These are phyloP conservation scores for Trametes pubescens DNA, from an alignment of 1,284 basidiomycete species.

Conservation along the genomic window DNA sequence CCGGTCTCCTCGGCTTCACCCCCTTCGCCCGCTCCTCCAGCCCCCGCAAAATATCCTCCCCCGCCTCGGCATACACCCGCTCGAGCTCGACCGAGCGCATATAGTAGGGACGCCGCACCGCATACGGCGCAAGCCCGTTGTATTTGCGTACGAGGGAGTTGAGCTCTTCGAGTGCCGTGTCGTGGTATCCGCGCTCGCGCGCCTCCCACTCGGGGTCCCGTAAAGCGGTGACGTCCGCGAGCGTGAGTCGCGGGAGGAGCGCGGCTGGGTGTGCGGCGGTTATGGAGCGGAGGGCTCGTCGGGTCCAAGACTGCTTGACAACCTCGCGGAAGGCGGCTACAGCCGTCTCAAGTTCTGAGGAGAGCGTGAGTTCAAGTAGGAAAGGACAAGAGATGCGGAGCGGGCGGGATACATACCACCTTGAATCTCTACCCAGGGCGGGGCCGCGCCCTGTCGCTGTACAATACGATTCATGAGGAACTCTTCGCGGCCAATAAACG, in stretches of 20 bases:
- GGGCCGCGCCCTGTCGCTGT: constrained; percentile 83
- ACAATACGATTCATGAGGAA: constrained; percentile 92
- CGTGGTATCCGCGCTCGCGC: constrained; percentile 76
- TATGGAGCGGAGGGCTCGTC: constrained; percentile 69
- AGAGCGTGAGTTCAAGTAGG: not conserved
- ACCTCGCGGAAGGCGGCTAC: constrained; percentile 69
- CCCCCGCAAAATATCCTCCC: constrained; percentile 58
- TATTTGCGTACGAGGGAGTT: constrained; percentile 82
- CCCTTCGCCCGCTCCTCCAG: constrained; percentile 43
- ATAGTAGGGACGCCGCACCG: constrained; percentile 71
- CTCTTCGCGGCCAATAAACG: constrained; percentile 81
- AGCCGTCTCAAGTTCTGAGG: constrained; percentile 61
- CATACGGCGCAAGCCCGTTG: constrained; percentile 81
- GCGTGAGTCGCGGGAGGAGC: constrained; percentile 53
- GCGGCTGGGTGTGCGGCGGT: constrained; percentile 55
- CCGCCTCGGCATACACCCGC: constrained; percentile 60
- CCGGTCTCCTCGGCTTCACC: constrained; percentile 18
- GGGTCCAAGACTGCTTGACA: constrained; percentile 71
- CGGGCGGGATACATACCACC: constrained; percentile 52
- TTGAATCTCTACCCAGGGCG: constrained; percentile 93
- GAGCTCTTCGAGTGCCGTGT: constrained; percentile 71
- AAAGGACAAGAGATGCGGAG: not conserved
- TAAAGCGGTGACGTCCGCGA: constrained; percentile 53
- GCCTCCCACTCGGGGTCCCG: constrained; percentile 81
- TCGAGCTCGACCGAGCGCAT: constrained; percentile 65